Evolutionary conservation across 208 protist species (phyloP).

Genomic region (Trypanosoma congolense): DNA sequence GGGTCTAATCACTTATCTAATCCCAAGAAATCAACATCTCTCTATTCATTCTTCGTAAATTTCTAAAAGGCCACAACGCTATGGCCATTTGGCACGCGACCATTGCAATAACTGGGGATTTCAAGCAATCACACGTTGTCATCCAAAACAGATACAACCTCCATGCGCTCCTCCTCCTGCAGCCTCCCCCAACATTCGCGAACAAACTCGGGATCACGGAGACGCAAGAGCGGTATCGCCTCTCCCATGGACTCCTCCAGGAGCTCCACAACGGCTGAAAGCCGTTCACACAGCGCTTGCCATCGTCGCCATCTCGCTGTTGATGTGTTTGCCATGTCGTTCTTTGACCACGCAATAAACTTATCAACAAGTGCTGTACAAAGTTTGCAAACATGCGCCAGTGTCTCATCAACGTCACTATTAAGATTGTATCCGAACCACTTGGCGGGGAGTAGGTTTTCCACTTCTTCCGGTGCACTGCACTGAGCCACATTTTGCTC

Average conservation of each 20-base stretch:
- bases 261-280: conserved; percentile 85
- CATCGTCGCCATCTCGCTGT: conserved; percentile 85
- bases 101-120: no score
- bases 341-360: conserved; percentile 70
- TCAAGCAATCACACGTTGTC: no score
- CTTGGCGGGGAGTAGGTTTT: conserved; percentile 76
- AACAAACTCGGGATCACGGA: conserved; percentile 77
- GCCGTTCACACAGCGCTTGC: conserved; percentile 68
- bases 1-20: no score
- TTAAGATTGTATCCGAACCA: conserved; percentile 85
- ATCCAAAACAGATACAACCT: conserved; percentile 71
- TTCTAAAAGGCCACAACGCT: no score
- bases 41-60: no score
- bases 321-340: conserved; percentile 70
- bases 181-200: conserved; percentile 76
- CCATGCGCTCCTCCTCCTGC: conserved; percentile 79
- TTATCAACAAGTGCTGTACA: conserved; percentile 85
- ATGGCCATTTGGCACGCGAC: no score
- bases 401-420: conserved; percentile 79
- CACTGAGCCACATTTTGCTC: conserved; percentile 68
- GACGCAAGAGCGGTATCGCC: conserved; percentile 75
- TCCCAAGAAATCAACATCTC: no score
- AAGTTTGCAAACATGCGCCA: conserved; percentile 84
- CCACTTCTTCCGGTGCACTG: conserved; percentile 79
- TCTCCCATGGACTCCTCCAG: conserved; percentile 84